Percentiles rank a stretch among this genome's conserved stretches.
These are phyloP conservation scores for Taiozyma sp. DNA, from an alignment of 1,139 yeast genomes.

Conservation along the genomic window DNA sequence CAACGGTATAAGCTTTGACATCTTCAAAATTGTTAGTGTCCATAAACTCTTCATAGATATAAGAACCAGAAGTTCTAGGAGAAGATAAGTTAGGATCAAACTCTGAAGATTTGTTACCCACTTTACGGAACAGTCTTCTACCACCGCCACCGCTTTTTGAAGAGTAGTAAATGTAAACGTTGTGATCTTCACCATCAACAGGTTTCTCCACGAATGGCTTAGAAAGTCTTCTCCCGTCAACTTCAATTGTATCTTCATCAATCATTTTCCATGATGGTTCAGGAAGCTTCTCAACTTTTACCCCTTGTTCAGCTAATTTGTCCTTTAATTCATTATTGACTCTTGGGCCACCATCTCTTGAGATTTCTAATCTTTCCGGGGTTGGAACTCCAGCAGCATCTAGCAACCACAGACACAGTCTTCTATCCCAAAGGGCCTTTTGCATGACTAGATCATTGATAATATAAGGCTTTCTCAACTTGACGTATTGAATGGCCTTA, in stretches of 20 bases:
- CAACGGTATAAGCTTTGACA: constrained; percentile 97
- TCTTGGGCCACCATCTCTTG: constrained; percentile 96
- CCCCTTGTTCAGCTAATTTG: constrained; percentile 56
- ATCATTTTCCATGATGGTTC: constrained; percentile 89
- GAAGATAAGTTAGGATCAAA: constrained; percentile 73
- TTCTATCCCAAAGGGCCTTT: constrained; percentile 93
- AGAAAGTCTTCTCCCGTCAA: constrained; percentile 64
- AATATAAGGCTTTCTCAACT: constrained; percentile 82
- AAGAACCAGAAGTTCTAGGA: constrained; percentile 91
- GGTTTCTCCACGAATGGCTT: constrained; percentile 99
- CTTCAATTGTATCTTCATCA: constrained; percentile 77
- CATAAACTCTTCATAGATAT: constrained; percentile 91
- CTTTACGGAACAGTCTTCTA: constrained; percentile 85
- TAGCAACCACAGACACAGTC: constrained; percentile 78
- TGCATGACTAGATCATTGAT: constrained; percentile 90
- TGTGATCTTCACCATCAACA: constrained; percentile 98
- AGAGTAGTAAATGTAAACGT: constrained; percentile 89
- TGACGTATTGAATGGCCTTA: constrained; percentile 89
- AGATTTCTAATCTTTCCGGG: constrained; percentile 81
- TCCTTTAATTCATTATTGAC: constrained; percentile 60
- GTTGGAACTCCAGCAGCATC: constrained; percentile 85
- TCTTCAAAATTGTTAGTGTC: constrained; percentile 98
- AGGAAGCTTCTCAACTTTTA: constrained; percentile 43
- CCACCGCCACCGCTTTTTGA: constrained; percentile 96
- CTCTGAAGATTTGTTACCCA: constrained; percentile 96